A percentile compares a stretch with the other conserved stretches of the same genome.
Evolutionary conservation across 345 rosid genomes (phyloP).

Genomic region (Gossypium turneri): DNA sequence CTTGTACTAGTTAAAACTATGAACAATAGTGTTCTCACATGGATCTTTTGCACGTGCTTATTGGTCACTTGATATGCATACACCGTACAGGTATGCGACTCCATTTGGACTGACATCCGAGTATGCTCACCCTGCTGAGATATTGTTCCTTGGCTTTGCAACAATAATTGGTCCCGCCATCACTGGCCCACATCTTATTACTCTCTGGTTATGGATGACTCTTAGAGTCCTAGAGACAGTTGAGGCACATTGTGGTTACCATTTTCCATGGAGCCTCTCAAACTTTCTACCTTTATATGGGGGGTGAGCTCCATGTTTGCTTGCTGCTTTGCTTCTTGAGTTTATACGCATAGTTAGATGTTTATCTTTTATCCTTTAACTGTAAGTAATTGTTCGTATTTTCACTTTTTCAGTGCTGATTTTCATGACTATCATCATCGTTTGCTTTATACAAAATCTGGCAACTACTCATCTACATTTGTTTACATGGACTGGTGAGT

Average conservation of each 20-base stretch:
- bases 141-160: slow-evolving; percentile 91
- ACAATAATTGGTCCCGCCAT: slow-evolving; percentile 92
- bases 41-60: slow-evolving; percentile 13
- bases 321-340: neutral
- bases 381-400: slow-evolving; percentile 1
- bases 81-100: slow-evolving; percentile 81
- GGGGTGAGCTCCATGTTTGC: slow-evolving; percentile 55
- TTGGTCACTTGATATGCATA: slow-evolving; percentile 11
- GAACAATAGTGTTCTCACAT: neutral
- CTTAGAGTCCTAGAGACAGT: slow-evolving; percentile 93
- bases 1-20: slow-evolving; percentile 5
- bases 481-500: slow-evolving; percentile 95
- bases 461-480: slow-evolving; percentile 94
- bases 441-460: slow-evolving; percentile 89
- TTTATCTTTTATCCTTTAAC: slow-evolving; percentile 11
- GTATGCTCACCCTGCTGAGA: slow-evolving; percentile 97
- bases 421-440: slow-evolving; percentile 99
- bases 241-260: slow-evolving; percentile 98
- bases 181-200: slow-evolving; percentile 90
- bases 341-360: neutral
- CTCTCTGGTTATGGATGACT: slow-evolving; percentile 93
- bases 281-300: slow-evolving; percentile 91
- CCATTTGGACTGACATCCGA: slow-evolving; percentile 97
- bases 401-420: slow-evolving; percentile 62
- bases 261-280: slow-evolving; percentile 97